Conservation (phyloP, 1,284 basidiomycete genomes). For the Leccinum huronense region DNA sequence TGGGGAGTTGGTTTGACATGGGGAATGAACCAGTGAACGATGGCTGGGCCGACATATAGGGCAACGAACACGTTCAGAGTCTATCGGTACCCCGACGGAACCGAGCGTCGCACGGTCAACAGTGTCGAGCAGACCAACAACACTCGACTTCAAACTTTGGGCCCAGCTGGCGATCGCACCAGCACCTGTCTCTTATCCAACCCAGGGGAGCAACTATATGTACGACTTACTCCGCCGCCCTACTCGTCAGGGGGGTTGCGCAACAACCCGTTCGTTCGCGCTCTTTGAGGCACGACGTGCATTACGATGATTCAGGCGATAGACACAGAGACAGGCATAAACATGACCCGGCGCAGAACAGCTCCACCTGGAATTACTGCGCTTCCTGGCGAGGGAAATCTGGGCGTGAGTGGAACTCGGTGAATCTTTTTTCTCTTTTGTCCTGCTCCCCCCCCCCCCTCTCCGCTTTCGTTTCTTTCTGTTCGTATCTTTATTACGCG, state of each 20-base stretch:
- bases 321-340: constrained; percentile 17
- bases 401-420: too few relatives aligned
- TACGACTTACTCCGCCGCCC: constrained; percentile 18
- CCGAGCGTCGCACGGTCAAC: constrained; percentile 62
- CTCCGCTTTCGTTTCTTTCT: neutral
- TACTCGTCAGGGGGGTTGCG: constrained; percentile 22
- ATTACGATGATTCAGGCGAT: constrained; percentile 13
- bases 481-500: neutral
- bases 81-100: constrained; percentile 62
- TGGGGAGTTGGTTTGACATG: too few relatives aligned
- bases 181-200: constrained; percentile 2
- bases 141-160: constrained; percentile 13
- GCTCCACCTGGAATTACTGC: constrained; percentile 16
- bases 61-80: constrained; percentile 71
- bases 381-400: constrained; percentile 14
- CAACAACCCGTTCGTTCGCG: constrained; percentile 21
- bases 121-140: constrained; percentile 57
- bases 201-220: constrained; percentile 4
- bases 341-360: constrained; percentile 1
- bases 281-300: constrained; percentile 23
- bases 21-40: too few relatives aligned
- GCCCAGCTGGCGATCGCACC: constrained; percentile 11
- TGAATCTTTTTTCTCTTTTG: neutral
- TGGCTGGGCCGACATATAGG: too few relatives aligned
- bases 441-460: neutral